Conservation (phyloP, 208 protist species). For the Trypanosoma avium region DNA sequence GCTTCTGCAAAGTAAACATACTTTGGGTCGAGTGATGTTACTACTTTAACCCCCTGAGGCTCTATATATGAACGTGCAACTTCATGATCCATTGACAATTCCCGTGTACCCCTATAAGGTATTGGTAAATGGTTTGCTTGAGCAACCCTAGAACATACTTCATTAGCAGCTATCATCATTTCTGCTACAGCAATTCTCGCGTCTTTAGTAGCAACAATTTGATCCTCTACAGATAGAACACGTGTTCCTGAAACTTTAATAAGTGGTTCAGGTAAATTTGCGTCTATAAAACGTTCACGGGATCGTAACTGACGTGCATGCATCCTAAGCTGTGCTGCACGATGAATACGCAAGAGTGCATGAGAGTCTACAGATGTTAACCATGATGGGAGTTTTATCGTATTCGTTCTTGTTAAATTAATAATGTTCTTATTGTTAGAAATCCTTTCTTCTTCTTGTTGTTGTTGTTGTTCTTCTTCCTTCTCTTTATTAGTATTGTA, state of each 20-base stretch:
- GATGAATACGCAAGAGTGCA: conserved; percentile 56
- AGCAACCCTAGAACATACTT: conserved; percentile 87
- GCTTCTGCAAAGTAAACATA: conserved; percentile 71
- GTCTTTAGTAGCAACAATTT: conserved; percentile 77
- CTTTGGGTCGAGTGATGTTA: conserved; percentile 51
- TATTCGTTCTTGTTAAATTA: neutral
- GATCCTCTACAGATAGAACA: conserved; percentile 70
- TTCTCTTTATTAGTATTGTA: conserved; percentile 25
- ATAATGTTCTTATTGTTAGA: no score
- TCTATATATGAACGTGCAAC: conserved; percentile 55
- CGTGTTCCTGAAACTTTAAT: conserved; percentile 60
- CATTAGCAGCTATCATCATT: conserved; percentile 92
- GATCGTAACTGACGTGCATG: conserved; percentile 42
- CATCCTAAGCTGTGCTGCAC: conserved; percentile 44
- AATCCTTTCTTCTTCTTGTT: no score
- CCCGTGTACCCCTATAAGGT: conserved; percentile 80
- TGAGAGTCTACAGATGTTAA: conserved; percentile 42
- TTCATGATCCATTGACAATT: conserved; percentile 74
- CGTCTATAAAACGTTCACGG: conserved; percentile 35
- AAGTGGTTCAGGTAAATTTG: conserved; percentile 72
- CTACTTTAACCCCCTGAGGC: conserved; percentile 56
- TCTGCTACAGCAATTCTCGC: conserved; percentile 82
- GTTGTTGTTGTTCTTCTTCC: neutral
- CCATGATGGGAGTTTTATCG: conserved; percentile 40
- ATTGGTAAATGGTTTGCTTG: conserved; percentile 72